Conservation (phyloP, 2,329 filamentous ascomycete species). For the Ophiostoma perfectum region DNA sequence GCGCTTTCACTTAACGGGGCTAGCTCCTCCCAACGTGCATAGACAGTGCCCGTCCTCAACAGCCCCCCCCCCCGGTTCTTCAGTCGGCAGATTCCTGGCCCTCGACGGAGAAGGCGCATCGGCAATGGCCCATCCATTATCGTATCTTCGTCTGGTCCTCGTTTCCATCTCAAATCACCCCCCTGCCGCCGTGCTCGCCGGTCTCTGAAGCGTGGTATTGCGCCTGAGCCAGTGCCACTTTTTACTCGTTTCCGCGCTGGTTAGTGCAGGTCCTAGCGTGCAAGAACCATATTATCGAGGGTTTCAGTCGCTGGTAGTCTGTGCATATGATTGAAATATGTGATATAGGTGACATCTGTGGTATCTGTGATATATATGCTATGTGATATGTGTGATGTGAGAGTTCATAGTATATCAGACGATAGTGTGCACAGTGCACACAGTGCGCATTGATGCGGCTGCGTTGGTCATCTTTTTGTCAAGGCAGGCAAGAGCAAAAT, state of each 20-base stretch:
- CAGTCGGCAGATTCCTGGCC: no score
- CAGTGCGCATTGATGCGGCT: neutral
- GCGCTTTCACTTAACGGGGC: neutral
- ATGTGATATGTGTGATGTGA: neutral
- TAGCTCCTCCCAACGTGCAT: neutral
- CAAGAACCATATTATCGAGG: conserved; percentile 8
- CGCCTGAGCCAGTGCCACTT: neutral
- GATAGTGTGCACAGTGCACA: neutral
- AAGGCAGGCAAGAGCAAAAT: neutral
- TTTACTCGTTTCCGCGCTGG: conserved; percentile 1
- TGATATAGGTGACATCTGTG: neutral
- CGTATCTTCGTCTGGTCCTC: conserved; percentile 5
- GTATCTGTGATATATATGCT: no score
- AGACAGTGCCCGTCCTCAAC: no score
- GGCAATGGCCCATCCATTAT: neutral
- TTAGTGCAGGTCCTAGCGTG: conserved; percentile 15
- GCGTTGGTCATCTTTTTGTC: neutral
- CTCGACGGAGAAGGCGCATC: neutral
- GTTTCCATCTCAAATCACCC: conserved; percentile 10
- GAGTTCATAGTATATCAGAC: neutral
- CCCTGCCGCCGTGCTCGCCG: neutral
- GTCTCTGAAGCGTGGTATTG: neutral
- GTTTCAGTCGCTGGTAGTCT: conserved; percentile 14
- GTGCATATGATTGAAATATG: neutral
- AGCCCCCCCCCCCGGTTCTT: no score